phyloP scores from a whole-genome alignment of 176 grass and related monocot genomes.

The Ananas comosus region DNA sequence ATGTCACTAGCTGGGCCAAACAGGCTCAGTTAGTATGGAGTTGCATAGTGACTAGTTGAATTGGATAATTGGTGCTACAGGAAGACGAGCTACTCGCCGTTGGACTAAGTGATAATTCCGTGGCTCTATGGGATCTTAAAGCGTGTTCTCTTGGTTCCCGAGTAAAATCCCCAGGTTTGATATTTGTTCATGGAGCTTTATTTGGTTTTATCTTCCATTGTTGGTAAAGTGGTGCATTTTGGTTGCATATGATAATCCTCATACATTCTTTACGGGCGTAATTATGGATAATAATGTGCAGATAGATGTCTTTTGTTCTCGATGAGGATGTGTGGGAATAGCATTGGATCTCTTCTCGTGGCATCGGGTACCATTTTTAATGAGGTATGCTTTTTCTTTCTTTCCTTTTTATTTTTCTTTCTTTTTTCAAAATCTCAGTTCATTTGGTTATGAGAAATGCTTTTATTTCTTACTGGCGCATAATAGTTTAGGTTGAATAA shows the following conservation, averaged over 20 bases:
- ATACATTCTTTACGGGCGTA: background rate
- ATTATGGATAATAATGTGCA: slow-evolving; percentile 7
- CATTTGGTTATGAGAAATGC: background rate
- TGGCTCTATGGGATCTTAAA: slow-evolving; percentile 58
- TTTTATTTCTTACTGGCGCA: background rate
- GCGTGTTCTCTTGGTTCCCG: slow-evolving; percentile 23
- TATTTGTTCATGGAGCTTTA: too few species aligned
- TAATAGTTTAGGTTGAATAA: background rate
- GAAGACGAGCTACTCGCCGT: slow-evolving; percentile 48
- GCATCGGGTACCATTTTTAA: slow-evolving; percentile 89
- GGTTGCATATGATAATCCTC: background rate
- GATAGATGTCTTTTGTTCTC: slow-evolving; percentile 86
- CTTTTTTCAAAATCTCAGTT: background rate
- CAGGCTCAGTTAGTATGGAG: too few species aligned
- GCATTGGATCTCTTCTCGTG: slow-evolving; percentile 34
- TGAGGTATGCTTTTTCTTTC: slow-evolving; percentile 24
- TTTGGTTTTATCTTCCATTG: background rate
- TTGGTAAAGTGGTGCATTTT: background rate
- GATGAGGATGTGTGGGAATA: slow-evolving; percentile 64
- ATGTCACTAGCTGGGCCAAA: too few species aligned
- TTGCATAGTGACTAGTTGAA: background rate
- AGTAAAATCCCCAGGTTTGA: slow-evolving; percentile 61
- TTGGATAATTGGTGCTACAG: slow-evolving; percentile 14
- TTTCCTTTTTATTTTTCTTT: background rate
- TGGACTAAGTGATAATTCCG: slow-evolving; percentile 85